Evolutionary conservation across 345 rosid genomes (phyloP).

Genomic region (Moricandia arvensis): DNA sequence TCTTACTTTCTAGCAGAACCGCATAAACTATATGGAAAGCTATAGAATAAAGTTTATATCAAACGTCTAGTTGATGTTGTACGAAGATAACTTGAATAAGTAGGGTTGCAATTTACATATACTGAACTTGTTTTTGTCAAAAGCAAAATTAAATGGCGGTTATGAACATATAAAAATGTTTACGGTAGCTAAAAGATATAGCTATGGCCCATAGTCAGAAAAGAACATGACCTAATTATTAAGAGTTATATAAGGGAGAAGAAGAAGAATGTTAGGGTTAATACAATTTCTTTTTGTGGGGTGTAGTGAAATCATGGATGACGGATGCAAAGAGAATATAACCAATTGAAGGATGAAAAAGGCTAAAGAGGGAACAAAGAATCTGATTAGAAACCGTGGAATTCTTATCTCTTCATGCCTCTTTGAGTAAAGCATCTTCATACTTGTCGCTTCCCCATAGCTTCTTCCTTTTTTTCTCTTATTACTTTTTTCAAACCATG

Average conservation of each 20-base stretch:
- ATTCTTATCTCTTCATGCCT: slow-evolving; percentile 19
- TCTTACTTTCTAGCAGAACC: not conserved
- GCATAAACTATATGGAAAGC: not conserved
- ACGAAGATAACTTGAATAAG: not conserved
- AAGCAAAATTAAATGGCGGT: not conserved
- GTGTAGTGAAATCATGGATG: slow-evolving; percentile 17
- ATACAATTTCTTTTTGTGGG: not conserved
- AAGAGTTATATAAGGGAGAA: not conserved
- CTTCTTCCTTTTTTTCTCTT: slow-evolving; percentile 12
- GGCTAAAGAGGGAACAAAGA: slow-evolving; percentile 16
- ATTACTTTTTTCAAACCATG: slow-evolving; percentile 21
- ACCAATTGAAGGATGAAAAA: slow-evolving; percentile 23
- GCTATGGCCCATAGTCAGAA: not conserved
- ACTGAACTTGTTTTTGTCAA: not conserved
- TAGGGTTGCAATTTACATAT: not conserved
- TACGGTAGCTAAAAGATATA: not conserved
- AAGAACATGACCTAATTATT: not conserved
- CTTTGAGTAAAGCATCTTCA: slow-evolving; percentile 27
- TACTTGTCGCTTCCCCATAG: slow-evolving; percentile 45
- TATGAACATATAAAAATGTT: not conserved
- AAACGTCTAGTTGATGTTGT: not conserved
- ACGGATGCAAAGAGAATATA: slow-evolving; percentile 12
- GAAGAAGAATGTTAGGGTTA: slow-evolving; percentile 20
- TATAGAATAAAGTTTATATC: not conserved
- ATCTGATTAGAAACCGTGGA: slow-evolving; percentile 19